Conservation (phyloP, 345 rosid species). For the Dipteronia sinensis region DNA sequence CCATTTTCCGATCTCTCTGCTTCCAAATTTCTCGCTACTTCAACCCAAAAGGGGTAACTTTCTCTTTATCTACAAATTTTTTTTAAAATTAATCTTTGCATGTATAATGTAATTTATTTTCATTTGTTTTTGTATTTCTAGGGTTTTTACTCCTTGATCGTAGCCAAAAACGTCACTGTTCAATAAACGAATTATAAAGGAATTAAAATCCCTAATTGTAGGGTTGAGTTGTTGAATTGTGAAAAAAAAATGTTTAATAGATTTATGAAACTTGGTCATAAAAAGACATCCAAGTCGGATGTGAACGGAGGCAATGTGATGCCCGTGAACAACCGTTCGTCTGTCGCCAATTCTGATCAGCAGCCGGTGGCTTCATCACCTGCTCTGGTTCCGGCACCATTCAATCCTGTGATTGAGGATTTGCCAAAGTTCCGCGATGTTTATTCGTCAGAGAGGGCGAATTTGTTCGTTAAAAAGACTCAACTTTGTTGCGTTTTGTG, state of each 20-base stretch:
- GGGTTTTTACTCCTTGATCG: background rate
- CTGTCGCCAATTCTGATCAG: background rate
- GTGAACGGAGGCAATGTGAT: conserved; percentile 14
- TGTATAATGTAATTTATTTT: background rate
- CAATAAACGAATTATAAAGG: background rate
- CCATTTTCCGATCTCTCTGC: background rate
- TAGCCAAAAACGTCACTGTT: background rate
- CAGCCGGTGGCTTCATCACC: background rate
- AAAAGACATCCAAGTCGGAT: conserved; percentile 51
- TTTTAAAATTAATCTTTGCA: background rate
- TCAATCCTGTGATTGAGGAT: conserved; percentile 22
- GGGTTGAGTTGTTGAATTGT: conserved; percentile 21
- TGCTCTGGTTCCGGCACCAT: conserved; percentile 13
- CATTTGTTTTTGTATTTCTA: background rate
- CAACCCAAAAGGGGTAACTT: conserved; percentile 17
- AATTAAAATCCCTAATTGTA: background rate
- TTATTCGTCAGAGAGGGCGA: conserved; percentile 39
- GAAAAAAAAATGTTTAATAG: conserved; percentile 45
- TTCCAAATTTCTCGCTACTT: background rate
- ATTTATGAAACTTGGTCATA: conserved; percentile 53
- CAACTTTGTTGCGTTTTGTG: conserved; percentile 51
- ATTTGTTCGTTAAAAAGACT: conserved; percentile 48
- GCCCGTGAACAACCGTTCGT: conserved; percentile 1
- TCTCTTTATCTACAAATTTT: background rate
- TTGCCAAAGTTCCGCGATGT: conserved; percentile 53